These are phyloP conservation scores for Chalara sp. DNA, from an alignment of 2,329 filamentous ascomycete species.

Conservation along the genomic window DNA sequence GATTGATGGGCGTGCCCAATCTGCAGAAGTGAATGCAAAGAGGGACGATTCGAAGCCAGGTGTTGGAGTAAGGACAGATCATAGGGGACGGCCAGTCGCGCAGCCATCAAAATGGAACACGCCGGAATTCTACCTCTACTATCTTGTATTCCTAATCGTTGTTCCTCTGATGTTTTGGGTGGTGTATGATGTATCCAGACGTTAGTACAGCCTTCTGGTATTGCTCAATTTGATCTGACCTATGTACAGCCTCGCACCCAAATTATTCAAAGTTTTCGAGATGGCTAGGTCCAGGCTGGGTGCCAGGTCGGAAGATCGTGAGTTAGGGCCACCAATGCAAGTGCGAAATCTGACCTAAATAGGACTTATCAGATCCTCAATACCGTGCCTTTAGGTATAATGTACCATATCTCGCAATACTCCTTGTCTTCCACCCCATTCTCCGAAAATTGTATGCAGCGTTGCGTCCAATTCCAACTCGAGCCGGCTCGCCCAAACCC, in stretches of 20 bases:
- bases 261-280: constrained; percentile 69
- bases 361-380: constrained; percentile 87
- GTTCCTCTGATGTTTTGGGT: constrained; percentile 88
- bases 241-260: constrained; percentile 63
- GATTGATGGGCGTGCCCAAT: constrained; percentile 43
- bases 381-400: constrained; percentile 82
- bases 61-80: constrained; percentile 29
- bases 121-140: constrained; percentile 80
- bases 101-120: constrained; percentile 76
- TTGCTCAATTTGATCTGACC: constrained; percentile 8
- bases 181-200: constrained; percentile 77
- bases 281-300: constrained; percentile 77
- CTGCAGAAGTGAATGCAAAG: constrained; percentile 18
- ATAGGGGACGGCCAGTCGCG: constrained; percentile 36
- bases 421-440: constrained; percentile 74
- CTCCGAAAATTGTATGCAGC: constrained; percentile 66
- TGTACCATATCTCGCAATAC: constrained; percentile 68
- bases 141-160: constrained; percentile 54
- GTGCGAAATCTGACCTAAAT: constrained; percentile 10
- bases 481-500: constrained; percentile 20
- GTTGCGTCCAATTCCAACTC: constrained; percentile 16
- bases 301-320: constrained; percentile 84
- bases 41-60: constrained; percentile 21
- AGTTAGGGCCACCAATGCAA: constrained; percentile 20
- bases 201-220: constrained; percentile 42